A percentile compares a stretch with the other conserved stretches of the same genome.
These are phyloP conservation scores for Hirsutella minnesotensis DNA, from an alignment of 2,329 filamentous ascomycete genomes.

Conservation along the genomic window DNA sequence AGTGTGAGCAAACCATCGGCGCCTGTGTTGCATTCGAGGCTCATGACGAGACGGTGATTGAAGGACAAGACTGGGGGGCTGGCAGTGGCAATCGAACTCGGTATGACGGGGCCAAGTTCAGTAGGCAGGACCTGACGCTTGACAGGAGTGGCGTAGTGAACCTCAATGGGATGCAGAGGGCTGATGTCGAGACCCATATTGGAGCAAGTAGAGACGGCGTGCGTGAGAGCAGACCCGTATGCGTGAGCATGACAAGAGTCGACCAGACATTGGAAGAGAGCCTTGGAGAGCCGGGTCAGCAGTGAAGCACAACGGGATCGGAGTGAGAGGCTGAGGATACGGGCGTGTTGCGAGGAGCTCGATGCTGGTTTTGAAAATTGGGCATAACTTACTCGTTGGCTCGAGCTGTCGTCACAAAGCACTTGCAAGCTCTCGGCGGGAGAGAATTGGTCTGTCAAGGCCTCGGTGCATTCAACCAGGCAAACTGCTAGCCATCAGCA, in stretches of 20 bases:
- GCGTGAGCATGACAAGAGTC: constrained; percentile 12
- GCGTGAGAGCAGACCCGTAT: constrained; percentile 18
- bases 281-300: constrained; percentile 7
- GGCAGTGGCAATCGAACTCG: not conserved
- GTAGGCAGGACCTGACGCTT: constrained; percentile 5
- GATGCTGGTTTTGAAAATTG: too few relatives aligned
- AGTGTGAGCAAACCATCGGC: constrained; percentile 20
- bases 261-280: constrained; percentile 19
- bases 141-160: constrained; percentile 8
- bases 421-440: not conserved
- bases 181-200: constrained; percentile 14
- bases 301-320: not conserved
- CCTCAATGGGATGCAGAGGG: constrained; percentile 17
- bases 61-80: constrained; percentile 6
- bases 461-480: constrained; percentile 8
- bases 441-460: constrained; percentile 3
- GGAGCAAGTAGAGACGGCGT: constrained; percentile 15
- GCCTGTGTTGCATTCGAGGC: constrained; percentile 17
- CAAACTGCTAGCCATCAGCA: not conserved
- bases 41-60: constrained; percentile 12
- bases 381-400: constrained; percentile 14
- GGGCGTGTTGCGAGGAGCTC: not conserved
- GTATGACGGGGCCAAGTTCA: constrained; percentile 1
- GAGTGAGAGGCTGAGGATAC: not conserved
- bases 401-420: constrained; percentile 7